Evolutionary conservation across 208 protist species (phyloP), one percentile per base, ranked within the genome.

Genomic region (Acanthamoeba polyphaga): DNA sequence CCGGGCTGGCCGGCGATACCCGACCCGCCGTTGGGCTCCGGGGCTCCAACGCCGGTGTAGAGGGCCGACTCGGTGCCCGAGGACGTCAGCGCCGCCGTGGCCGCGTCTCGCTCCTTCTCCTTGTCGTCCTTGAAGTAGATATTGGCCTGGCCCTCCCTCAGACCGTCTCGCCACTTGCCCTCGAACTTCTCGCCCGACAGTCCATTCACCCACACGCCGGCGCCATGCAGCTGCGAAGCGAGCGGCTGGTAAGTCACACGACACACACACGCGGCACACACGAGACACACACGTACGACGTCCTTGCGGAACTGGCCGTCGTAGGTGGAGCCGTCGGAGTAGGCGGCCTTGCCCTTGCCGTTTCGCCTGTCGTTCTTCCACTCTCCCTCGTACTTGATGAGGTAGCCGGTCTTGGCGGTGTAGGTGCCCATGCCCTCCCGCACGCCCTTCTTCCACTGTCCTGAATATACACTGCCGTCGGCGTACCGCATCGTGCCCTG

Each of bases 301-400:
- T 94, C 90, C 58, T 94, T 94, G 29, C 53, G 64, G 70, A 80
- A 94, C 32, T 85, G 64, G 90, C 90, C 90, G 7, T 94, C 90
- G 58, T 94, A 84, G 24, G 34, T 85, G 15, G 64, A 85, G 64
- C 53, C 53, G 49, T 94, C 72, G 10, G 64, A 64, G 46, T 38
- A 94, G 53, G n/a, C 53, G 72, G 72, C 72, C 68, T 70, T 62
- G 72, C 90, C 90, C 70, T 94, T 78, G 46, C 90, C 90, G 24
- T 94, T 51, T 32, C 58, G 46, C 53, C 58, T 49, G 70, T 84
- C 90, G 46, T 84, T 84, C 68, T 94, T 85, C 90, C 90, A 94
- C 24, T 94, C 90, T 13, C 90, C 90, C 51, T 94, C 90, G 72
- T 94, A 94, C 51, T 94, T 78, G 68, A 85, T 94, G 62, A 92